Conservation (phyloP, 306 rosid genomes). For the Vigna hirtella region DNA sequence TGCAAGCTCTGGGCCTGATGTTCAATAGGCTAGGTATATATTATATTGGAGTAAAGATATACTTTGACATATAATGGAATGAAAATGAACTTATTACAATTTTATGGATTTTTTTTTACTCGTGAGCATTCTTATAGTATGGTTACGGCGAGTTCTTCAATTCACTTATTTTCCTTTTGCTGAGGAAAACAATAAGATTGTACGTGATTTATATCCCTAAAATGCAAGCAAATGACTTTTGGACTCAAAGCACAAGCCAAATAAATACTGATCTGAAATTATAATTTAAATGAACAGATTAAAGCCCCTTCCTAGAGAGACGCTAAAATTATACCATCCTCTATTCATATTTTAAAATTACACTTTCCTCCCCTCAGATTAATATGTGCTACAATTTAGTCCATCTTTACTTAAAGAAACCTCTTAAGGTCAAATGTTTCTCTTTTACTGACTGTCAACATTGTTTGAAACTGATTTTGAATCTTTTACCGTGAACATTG, state of each 20-base stretch:
- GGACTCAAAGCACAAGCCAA: not conserved
- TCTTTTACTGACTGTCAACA: not conserved
- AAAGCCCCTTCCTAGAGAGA: not conserved
- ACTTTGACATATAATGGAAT: slow-evolving; percentile 16
- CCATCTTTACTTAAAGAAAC: not conserved
- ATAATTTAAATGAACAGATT: slow-evolving; percentile 2
- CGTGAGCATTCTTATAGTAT: slow-evolving; percentile 11
- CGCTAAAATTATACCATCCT: not conserved
- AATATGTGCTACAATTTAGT: not conserved
- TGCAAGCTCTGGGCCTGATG: slow-evolving; percentile 28
- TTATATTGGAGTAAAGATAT: slow-evolving; percentile 15
- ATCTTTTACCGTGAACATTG: not conserved
- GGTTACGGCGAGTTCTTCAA: not conserved
- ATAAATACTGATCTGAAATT: slow-evolving; percentile 28
- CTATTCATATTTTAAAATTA: not conserved
- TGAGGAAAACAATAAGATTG: slow-evolving; percentile 30
- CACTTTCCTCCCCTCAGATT: not conserved
- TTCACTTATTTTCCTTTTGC: slow-evolving; percentile 1
- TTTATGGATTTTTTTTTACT: slow-evolving; percentile 17
- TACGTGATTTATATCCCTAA: slow-evolving; percentile 1
- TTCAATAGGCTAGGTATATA: slow-evolving; percentile 13
- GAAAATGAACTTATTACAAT: not conserved
- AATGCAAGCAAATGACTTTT: slow-evolving; percentile 6
- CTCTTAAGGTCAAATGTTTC: not conserved
- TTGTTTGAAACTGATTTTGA: not conserved